phyloP scores from a whole-genome alignment of 768 basidiomycete species.

The Lactifluus subvellereus region DNA sequence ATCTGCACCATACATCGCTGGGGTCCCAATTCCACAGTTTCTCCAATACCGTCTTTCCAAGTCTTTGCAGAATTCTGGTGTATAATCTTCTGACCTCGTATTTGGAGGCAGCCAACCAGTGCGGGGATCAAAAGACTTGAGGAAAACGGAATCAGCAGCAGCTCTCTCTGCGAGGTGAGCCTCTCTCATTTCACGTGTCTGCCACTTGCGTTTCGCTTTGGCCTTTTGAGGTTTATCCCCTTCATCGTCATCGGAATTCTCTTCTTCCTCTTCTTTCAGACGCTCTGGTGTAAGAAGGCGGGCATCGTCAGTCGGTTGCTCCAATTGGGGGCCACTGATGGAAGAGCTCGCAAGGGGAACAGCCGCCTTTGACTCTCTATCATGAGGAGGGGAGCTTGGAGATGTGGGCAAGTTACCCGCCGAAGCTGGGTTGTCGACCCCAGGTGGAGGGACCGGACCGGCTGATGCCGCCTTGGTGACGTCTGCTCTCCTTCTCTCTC shows the following conservation, averaged over 20 bases:
- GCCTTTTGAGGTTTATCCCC: slow-evolving; percentile 32
- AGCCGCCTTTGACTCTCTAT: neutral
- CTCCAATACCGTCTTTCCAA: slow-evolving; percentile 92
- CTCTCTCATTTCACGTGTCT: slow-evolving; percentile 39
- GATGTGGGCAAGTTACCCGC: neutral
- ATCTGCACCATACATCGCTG: slow-evolving; percentile 99
- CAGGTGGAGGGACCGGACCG: slow-evolving; percentile 12
- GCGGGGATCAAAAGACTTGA: slow-evolving; percentile 65
- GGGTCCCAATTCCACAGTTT: slow-evolving; percentile 77
- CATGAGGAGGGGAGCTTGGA: slow-evolving; percentile 6
- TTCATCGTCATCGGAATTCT: slow-evolving; percentile 19
- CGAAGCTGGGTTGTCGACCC: neutral
- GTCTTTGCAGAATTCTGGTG: slow-evolving; percentile 77
- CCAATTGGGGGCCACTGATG: neutral
- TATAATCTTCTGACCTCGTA: slow-evolving; percentile 74
- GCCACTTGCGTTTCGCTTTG: slow-evolving; percentile 38
- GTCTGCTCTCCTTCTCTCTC: slow-evolving; percentile 36
- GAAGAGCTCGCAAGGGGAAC: neutral
- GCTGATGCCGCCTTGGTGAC: slow-evolving; percentile 39
- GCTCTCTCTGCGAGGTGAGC: slow-evolving; percentile 46
- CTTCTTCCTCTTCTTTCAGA: slow-evolving; percentile 24
- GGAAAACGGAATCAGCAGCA: slow-evolving; percentile 47
- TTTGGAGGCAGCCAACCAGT: slow-evolving; percentile 75
- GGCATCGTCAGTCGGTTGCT: neutral
- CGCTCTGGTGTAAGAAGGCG: slow-evolving; percentile 20